Base-by-base conservation (phyloP, 768 basidiomycete species). In the Plicaturopsis crispa region DNA sequence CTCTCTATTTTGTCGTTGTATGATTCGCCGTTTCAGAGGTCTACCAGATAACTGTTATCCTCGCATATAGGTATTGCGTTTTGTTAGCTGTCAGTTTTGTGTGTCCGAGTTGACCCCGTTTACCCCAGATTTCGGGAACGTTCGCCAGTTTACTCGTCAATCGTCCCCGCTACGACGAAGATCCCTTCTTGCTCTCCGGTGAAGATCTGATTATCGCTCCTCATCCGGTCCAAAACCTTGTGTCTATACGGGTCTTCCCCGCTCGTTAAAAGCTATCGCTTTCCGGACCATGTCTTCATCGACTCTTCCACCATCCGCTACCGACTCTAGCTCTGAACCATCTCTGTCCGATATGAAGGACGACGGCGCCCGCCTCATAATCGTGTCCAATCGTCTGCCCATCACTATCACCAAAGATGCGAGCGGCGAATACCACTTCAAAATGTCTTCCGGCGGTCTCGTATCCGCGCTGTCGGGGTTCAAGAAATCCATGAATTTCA, bases 401-500 rank as follows among this genome's bases (percentile, higher is more conserved):
- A 76, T 98, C 43, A 96, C 94, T 33, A 97, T 98, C 57, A 88
- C 70, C 59, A 94, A 91, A 67, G 93, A 97, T 75, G 80, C 75
- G 11, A 65, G 70, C 36, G 92, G 92, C 56, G 82, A 94, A 60
- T 97, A 93, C 62, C 88, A 93, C 69, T 98, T 96, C 78, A 87
- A 94, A 72, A 96, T 97, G 93, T 93, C 90, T 43, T 93, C 90
- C 3, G 96, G 96, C 20, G 96, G 96, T 39, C 85, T 99, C 44
- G 96, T 98, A 46, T 92, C 88, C 38, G 96, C 96, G 43, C 80
- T 99, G 48, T 85, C 86, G 17, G 94, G 96, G 33, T 94, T 92
- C 75, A 99, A 99, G 68, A 97, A 96, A 66, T 91, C 85, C 24
- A 82, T 98, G 73, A 83, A 77, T 59, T 98, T 99, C 65, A 96